These are phyloP conservation scores for Fusarium burgessii DNA, from an alignment of 2,329 filamentous ascomycete species.

Conservation along the genomic window DNA sequence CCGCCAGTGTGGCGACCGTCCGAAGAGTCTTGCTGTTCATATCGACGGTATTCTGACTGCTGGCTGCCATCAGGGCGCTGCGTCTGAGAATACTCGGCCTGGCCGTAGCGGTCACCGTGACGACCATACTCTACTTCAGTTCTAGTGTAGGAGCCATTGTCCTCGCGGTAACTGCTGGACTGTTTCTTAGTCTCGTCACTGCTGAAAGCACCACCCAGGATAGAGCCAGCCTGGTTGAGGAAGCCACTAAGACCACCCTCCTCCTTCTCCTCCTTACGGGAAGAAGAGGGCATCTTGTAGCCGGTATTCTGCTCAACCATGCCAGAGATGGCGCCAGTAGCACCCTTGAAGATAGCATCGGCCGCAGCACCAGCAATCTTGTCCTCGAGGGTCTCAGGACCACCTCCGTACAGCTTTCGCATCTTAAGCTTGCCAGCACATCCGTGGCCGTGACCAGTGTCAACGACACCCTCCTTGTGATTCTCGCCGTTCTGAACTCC, in stretches of 20 bases:
- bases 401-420: constrained; percentile 70
- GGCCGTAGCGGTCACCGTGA: constrained; percentile 67
- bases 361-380: constrained; percentile 68
- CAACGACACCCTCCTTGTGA: constrained; percentile 86
- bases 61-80: constrained; percentile 68
- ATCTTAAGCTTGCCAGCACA: constrained; percentile 83
- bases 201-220: constrained; percentile 73
- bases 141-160: constrained; percentile 72
- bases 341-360: constrained; percentile 67
- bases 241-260: constrained; percentile 77
- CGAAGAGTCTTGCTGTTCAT: constrained; percentile 66
- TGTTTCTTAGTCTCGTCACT: constrained; percentile 66
- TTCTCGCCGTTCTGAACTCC: constrained; percentile 84
- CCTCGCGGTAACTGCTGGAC: constrained; percentile 63
- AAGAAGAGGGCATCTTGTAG: constrained; percentile 53
- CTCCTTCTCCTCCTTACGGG: constrained; percentile 59
- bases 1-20: constrained; percentile 55
- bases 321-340: constrained; percentile 64
- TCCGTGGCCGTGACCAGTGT: constrained; percentile 87
- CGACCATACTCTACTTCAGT: constrained; percentile 72
- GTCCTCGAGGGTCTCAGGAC: constrained; percentile 64
- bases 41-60: constrained; percentile 70
- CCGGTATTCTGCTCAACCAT: constrained; percentile 62
- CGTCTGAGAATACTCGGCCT: constrained; percentile 71
- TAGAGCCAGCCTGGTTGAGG: constrained; percentile 74